phyloP scores from a whole-genome alignment of 2,329 filamentous ascomycete species.

The Cryphonectria carpinicola region DNA sequence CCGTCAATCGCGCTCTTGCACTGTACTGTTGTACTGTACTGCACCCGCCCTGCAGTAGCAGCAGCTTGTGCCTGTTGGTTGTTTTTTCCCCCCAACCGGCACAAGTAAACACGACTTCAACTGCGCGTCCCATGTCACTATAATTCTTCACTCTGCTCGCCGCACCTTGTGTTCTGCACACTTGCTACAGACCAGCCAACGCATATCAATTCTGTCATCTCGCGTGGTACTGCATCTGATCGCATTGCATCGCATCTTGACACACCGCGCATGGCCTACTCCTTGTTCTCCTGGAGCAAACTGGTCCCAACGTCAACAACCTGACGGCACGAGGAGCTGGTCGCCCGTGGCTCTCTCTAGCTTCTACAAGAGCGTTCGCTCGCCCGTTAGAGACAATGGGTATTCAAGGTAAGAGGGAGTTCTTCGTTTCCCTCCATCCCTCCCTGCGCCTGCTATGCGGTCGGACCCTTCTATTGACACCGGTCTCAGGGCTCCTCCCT shows the following conservation, averaged over 20 bases:
- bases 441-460: not conserved
- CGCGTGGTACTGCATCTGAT: not conserved
- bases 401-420: conserved; percentile 35
- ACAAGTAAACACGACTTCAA: not conserved
- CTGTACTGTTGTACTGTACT: conserved; percentile 2
- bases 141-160: not conserved
- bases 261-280: not conserved
- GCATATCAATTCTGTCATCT: not conserved
- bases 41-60: not conserved
- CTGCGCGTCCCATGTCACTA: conserved; percentile 3
- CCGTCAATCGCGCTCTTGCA: not conserved
- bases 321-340: not conserved
- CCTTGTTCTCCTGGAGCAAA: not conserved
- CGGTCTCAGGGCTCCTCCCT: conserved; percentile 73
- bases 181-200: not conserved
- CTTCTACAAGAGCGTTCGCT: not conserved
- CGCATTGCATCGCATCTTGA: not conserved
- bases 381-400: conserved; percentile 28
- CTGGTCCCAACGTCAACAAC: not conserved
- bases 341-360: not conserved
- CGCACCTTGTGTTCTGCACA: not conserved
- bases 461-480: conserved; percentile 4
- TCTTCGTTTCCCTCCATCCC: no score
- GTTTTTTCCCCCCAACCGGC: not conserved
- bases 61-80: not conserved